Evolutionary conservation across 768 basidiomycete species (phyloP), one percentile per base, ranked within the genome.

Genomic region (Amanita thiersii): DNA sequence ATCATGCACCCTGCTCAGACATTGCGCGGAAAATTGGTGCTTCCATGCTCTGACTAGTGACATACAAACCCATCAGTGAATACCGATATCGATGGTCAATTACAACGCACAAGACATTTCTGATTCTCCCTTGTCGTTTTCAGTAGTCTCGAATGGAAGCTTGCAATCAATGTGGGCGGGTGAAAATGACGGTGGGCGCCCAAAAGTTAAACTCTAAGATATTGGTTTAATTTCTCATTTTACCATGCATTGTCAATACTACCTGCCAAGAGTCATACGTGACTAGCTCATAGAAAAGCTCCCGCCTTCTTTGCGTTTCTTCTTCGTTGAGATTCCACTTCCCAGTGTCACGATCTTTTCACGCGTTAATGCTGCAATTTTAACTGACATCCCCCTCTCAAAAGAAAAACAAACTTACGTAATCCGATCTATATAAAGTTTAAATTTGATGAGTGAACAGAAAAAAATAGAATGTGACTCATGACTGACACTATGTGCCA

Each of bases 231-330:
- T 40, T 25, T 26, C 19, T 32, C 20, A 34, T 21, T 46, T 25
- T 14, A 11, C 21, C 46, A 45, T 15, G 24, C n/a, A 42, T 19
- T 3, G 17, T 15, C 18, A 40, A 46, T n/a, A 26, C 38, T 30
- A 80, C 81, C 75, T 81, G 79, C 76, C 76, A 80, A 2, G 77
- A 77, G 52, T 82, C 80, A 48, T 81, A 81, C 5, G 76, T 77
- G 49, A 76, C 65, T 35, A 81, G 60, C 51, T 84, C 81, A 61
- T 79, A 81, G 47, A 81, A 70, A 10, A 84, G 57, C 44, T 71
- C 69, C 19, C 79, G 69, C 46, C 80, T 66, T 54, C 70, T 71
- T 40, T 71, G 66, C 0, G 79, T 73, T 55, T 84, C 78, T 43
- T 66, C 68, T 9, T 63, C 49, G 39, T 72, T 63, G 11, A 81